phyloP scores from a whole-genome alignment of 2,329 filamentous ascomycete genomes.

The Xylariaceae sp. region DNA sequence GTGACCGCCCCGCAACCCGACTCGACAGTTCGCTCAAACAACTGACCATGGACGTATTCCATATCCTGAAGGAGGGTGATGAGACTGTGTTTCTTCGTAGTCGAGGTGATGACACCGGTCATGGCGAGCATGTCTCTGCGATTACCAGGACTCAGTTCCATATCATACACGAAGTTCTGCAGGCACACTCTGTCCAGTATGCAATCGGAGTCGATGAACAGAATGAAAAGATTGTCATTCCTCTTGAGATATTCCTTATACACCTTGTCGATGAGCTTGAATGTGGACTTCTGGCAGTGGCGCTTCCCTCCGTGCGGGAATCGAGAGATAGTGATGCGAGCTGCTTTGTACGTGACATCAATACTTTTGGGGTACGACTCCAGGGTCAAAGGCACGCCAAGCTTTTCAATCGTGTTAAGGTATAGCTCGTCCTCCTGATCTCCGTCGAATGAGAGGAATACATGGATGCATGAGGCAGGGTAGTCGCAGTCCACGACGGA shows the following conservation, averaged over 20 bases:
- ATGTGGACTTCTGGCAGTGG: conserved; percentile 89
- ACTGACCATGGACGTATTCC: conserved; percentile 95
- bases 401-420: conserved; percentile 75
- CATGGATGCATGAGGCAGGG: conserved; percentile 83
- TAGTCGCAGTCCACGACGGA: conserved; percentile 94
- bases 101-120: conserved; percentile 96
- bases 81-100: conserved; percentile 79
- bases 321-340: conserved; percentile 82
- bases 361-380: conserved; percentile 84
- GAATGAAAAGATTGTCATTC: conserved; percentile 88
- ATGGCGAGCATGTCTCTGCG: conserved; percentile 91
- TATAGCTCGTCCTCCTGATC: conserved; percentile 86
- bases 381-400: conserved; percentile 74
- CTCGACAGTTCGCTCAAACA: conserved; percentile 93
- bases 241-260: conserved; percentile 81
- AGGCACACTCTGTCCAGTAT: conserved; percentile 87
- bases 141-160: conserved; percentile 94
- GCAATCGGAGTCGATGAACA: conserved; percentile 97
- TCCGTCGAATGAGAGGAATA: conserved; percentile 93
- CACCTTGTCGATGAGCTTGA: conserved; percentile 87
- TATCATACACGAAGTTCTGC: conserved; percentile 97
- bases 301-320: conserved; percentile 93
- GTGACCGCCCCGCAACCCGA: conserved; percentile 92
- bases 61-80: conserved; percentile 94
- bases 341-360: conserved; percentile 77